phyloP scores from a whole-genome alignment of 768 basidiomycete species.

The Termitomyces sp. region DNA sequence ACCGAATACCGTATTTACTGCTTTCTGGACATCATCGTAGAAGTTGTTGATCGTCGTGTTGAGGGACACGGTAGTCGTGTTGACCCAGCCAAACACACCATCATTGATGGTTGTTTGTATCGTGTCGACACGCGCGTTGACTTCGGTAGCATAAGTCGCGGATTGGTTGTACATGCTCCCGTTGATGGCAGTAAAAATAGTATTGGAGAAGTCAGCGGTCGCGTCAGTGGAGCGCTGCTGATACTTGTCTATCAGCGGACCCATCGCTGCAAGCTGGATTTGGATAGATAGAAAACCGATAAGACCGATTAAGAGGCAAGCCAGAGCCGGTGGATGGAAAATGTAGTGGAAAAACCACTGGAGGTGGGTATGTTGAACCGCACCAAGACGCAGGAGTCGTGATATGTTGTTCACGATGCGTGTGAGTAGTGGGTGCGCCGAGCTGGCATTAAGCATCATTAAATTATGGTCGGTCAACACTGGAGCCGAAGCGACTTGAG shows the following conservation, averaged over 20 bases:
- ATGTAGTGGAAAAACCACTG: conserved; percentile 91
- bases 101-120: conserved; percentile 79
- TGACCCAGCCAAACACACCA: conserved; percentile 93
- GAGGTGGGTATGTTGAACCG: conserved; percentile 59
- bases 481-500: conserved; percentile 33
- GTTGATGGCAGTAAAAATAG: conserved; percentile 75
- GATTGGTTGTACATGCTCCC: conserved; percentile 81
- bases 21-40: conserved; percentile 77
- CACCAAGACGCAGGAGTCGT: conserved; percentile 44
- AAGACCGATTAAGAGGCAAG: conserved; percentile 89
- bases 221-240: conserved; percentile 54
- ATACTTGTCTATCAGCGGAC: conserved; percentile 67
- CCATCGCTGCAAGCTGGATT: conserved; percentile 77
- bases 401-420: conserved; percentile 54
- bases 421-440: conserved; percentile 69
- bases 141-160: conserved; percentile 62
- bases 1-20: conserved; percentile 76
- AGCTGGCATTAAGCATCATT: conserved; percentile 63
- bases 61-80: conserved; percentile 79
- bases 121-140: conserved; percentile 65
- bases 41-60: conserved; percentile 85
- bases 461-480: conserved; percentile 71
- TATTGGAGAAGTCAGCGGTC: conserved; percentile 58
- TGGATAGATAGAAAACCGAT: conserved; percentile 84
- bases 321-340: conserved; percentile 85